Percentiles rank a stretch among this genome's conserved stretches.
Evolutionary conservation across 345 rosid species (phyloP).

Genomic region (Carallia brachiata): DNA sequence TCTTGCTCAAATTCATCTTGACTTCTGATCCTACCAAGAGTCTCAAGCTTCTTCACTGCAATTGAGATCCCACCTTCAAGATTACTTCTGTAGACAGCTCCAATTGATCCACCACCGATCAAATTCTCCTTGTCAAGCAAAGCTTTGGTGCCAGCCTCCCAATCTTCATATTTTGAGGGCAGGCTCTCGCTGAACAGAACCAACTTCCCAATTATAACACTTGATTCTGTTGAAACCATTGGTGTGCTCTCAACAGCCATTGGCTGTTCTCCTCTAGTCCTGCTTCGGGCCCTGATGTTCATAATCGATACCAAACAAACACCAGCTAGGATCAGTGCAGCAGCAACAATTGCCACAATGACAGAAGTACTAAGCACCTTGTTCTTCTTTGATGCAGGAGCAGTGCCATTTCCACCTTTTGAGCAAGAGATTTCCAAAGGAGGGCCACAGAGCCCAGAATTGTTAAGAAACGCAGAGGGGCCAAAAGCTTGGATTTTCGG

Average conservation of each 20-base stretch:
- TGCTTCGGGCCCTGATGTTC: conserved; percentile 73
- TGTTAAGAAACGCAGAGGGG: conserved; percentile 65
- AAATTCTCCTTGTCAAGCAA: conserved; percentile 84
- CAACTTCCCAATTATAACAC: conserved; percentile 76
- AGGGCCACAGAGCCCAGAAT: conserved; percentile 67
- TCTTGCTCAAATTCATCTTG: conserved; percentile 95
- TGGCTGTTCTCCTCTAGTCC: conserved; percentile 42
- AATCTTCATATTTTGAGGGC: conserved; percentile 92
- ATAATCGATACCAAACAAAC: conserved; percentile 73
- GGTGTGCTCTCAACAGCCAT: conserved; percentile 75
- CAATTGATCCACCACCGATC: conserved; percentile 85
- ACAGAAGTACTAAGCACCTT: conserved; percentile 67
- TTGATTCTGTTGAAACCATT: conserved; percentile 61
- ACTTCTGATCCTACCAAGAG: conserved; percentile 76
- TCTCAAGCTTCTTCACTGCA: conserved; percentile 92
- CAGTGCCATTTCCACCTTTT: conserved; percentile 25
- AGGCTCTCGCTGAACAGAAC: conserved; percentile 90
- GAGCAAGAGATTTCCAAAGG: conserved; percentile 67
- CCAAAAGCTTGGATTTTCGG: conserved; percentile 59
- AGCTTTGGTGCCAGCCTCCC: conserved; percentile 92
- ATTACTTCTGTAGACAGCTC: conserved; percentile 72
- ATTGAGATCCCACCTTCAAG: conserved; percentile 89
- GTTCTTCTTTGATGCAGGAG: conserved; percentile 34
- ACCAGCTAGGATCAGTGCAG: conserved; percentile 77
- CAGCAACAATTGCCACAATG: conserved; percentile 79